Percentiles rank a stretch among this genome's conserved stretches.
These are phyloP conservation scores for Hericium alpestre DNA, from an alignment of 768 basidiomycete genomes.

Conservation along the genomic window DNA sequence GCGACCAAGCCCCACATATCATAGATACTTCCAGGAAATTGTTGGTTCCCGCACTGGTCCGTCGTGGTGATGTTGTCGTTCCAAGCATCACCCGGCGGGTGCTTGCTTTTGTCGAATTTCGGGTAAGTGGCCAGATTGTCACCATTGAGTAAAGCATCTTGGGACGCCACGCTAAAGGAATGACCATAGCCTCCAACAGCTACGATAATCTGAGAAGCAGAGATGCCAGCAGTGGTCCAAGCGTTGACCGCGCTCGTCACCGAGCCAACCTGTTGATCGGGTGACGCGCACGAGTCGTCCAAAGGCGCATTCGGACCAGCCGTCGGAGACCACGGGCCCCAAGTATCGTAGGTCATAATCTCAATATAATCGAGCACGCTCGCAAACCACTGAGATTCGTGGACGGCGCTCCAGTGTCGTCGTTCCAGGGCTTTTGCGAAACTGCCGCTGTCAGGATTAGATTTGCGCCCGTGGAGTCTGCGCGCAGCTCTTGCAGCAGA, in stretches of 20 bases:
- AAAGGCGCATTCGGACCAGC: slow-evolving; percentile 12
- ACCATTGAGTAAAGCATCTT: slow-evolving; percentile 25
- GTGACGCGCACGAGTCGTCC: slow-evolving; percentile 4
- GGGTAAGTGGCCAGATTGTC: slow-evolving; percentile 39
- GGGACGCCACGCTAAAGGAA: slow-evolving; percentile 40
- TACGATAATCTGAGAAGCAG: slow-evolving; percentile 51
- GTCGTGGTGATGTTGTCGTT: slow-evolving; percentile 32
- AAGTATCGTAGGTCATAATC: slow-evolving; percentile 13
- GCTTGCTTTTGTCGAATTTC: slow-evolving; percentile 31
- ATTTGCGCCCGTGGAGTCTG: slow-evolving; percentile 37
- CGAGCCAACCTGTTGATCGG: not conserved
- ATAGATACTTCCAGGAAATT: slow-evolving; percentile 45
- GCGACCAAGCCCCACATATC: slow-evolving; percentile 55
- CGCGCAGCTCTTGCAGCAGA: slow-evolving; percentile 63
- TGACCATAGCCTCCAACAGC: slow-evolving; percentile 83
- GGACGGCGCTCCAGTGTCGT: not conserved
- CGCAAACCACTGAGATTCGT: slow-evolving; percentile 5
- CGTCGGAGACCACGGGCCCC: slow-evolving; percentile 1
- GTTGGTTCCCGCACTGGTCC: slow-evolving; percentile 49
- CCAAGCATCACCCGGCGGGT: slow-evolving; percentile 48
- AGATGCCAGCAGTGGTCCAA: slow-evolving; percentile 9
- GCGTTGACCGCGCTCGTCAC: slow-evolving; percentile 7
- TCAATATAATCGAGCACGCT: slow-evolving; percentile 11
- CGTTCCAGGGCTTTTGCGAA: not conserved
- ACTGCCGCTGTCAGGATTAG: slow-evolving; percentile 63